Base-by-base conservation (phyloP, 495 filamentous ascomycete genomes). In the Hypomontagnella submonticulosa region DNA sequence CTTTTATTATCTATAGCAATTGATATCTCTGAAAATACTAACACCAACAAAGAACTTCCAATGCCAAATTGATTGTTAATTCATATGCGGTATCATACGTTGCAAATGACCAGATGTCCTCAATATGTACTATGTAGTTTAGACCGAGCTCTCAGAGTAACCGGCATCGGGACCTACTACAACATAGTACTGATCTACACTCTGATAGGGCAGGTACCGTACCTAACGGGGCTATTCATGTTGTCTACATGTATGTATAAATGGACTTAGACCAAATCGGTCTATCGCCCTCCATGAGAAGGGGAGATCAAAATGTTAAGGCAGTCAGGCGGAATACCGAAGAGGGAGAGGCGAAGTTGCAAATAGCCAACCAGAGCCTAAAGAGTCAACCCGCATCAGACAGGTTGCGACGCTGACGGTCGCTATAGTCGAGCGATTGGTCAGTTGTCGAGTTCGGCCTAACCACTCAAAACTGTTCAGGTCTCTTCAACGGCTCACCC, bases 241-340 rank as follows among this genome's bases (percentile, higher is more conserved):
- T n/a, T 27, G 23, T 27, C 23, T 27, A 27, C 23, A 27, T 3
- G 23, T 6, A 27, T 27, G 23, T 27, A 27, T 27, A 6, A 3
- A 27, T 27, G 23, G 9, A 34, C 19, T 55, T 20, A 27, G 32
- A 54, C 18, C 43, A 50, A 50, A 43, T 20, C 6, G 27, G 16
- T 46, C 27, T 50, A 47, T 47, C 40, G 38, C 16, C n/a, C 12
- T 63, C 38, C 42, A 63, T 48, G 54, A 52, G 40, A 59, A 59
- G 59, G 59, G 65, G 59, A 54, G 58, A 68, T 68, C 65, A 18
- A 55, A 56, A 63, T 68, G 58, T 54, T 32, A 43, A 53, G 44
- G 20, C 18, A 42, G 50, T 65, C 66, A 64, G 38, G 61, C 47
- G 56, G 27, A 40, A 65, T 51, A 34, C 30, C 8, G 37, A 56